Base-by-base conservation (phyloP, 495 filamentous ascomycete species). In the Penicillium paxilli region DNA sequence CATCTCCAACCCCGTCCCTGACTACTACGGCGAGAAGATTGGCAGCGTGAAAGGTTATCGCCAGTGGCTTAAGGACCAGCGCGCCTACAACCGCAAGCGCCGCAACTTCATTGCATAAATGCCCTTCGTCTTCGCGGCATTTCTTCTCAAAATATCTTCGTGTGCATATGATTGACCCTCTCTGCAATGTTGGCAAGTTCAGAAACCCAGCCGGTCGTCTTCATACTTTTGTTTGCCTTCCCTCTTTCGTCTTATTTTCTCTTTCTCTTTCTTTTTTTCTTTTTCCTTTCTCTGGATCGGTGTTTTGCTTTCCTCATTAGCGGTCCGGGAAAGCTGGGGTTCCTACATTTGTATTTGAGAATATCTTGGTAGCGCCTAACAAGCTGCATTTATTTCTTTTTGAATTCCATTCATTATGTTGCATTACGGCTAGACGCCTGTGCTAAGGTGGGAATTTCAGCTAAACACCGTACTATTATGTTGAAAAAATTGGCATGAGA, bases 61-160 rank as follows among this genome's bases (percentile, higher is more conserved):
- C 59, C 86, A 88, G 68, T 98, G 94, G 94, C 73, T 98, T 66
- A 96, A 93, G 78, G 94, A 98, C 68, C 95, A 98, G 79, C 73
- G 92, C 44, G 91, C 92, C n/a, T 98, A 94, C 71, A 96, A 96
- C 75, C 84, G 87, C 74, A 97, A 96, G 82, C 86, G 89, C 63
- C 81, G 83, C 45, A 85, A 74, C 57, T 89, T 82, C 58, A 77
- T 83, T 52, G 44, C 58, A 11, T 78, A 68, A 59, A 41, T 33
- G 50, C 6, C 19, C 2, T 6, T 44, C 19, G 44, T n/a, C n/a
- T n/a, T n/a, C 20, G 28, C 19, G 41, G 23, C 46, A 33, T 58
- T 12, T 38, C 8, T 53, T 48, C 30, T 42, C 51, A 49, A 44
- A 50, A 8, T 42, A 50, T 33, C 44, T 67, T 60, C 46, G 40